These are phyloP conservation scores for Aspergillus awamori DNA, from an alignment of 2,329 filamentous ascomycete species.

Conservation along the genomic window DNA sequence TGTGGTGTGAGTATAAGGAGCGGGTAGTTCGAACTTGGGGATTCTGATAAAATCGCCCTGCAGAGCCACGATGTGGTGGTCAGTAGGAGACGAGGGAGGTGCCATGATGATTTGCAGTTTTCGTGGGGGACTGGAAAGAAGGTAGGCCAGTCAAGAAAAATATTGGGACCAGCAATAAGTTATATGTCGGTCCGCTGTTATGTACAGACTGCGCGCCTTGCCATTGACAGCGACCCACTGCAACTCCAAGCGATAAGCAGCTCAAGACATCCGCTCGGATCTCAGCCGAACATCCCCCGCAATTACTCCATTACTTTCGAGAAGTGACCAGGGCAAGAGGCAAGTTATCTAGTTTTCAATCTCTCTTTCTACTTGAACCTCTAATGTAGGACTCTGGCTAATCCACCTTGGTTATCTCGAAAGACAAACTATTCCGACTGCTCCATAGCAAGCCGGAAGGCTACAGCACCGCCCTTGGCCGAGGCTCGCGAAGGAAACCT, in stretches of 20 bases:
- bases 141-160: not conserved
- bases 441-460: too few species aligned
- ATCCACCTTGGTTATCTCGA: too few species aligned
- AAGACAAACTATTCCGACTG: too few species aligned
- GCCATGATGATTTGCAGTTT: slow-evolving; percentile 9
- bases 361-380: not conserved
- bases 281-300: not conserved
- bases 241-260: not conserved
- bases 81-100: slow-evolving; percentile 29
- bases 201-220: not conserved
- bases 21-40: slow-evolving; percentile 46
- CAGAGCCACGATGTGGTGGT: slow-evolving; percentile 52
- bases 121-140: not conserved
- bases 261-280: not conserved
- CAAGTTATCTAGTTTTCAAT: not conserved
- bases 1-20: slow-evolving; percentile 41
- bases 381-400: too few species aligned
- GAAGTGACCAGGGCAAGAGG: too few species aligned
- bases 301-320: not conserved
- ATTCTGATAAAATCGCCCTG: slow-evolving; percentile 49
- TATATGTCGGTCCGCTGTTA: not conserved
- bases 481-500: slow-evolving; percentile 18
- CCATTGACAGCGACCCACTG: slow-evolving; percentile 9
- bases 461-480: not conserved
- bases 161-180: not conserved